Conservation (phyloP, 768 basidiomycete species). For the Inosperma sp. region DNA sequence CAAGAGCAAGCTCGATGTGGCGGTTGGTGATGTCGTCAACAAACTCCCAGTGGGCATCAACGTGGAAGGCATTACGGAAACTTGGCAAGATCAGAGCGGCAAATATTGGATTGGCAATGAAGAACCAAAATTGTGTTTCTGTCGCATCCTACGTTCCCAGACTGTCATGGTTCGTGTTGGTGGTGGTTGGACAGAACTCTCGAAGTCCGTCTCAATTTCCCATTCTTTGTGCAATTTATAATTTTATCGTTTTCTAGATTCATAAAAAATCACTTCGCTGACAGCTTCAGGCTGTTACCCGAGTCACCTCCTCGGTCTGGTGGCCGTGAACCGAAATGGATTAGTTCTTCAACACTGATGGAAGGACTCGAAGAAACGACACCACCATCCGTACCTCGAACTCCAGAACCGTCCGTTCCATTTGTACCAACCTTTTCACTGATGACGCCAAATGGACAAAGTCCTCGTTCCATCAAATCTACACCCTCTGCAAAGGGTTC, state of each 20-base stretch:
- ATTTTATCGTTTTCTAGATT: slow-evolving; percentile 47
- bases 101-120: slow-evolving; percentile 96
- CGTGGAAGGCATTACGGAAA: slow-evolving; percentile 73
- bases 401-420: slow-evolving; percentile 60
- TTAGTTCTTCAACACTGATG: slow-evolving; percentile 68
- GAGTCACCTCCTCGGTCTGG: slow-evolving; percentile 56
- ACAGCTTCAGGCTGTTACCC: slow-evolving; percentile 68
- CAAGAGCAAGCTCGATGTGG: slow-evolving; percentile 88
- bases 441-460: slow-evolving; percentile 50
- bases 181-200: slow-evolving; percentile 90
- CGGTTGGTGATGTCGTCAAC: slow-evolving; percentile 90
- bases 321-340: slow-evolving; percentile 72
- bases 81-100: slow-evolving; percentile 90
- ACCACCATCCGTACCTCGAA: slow-evolving; percentile 45
- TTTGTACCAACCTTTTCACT: slow-evolving; percentile 66
- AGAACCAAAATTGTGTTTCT: slow-evolving; percentile 87
- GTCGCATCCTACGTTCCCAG: slow-evolving; percentile 83
- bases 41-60: slow-evolving; percentile 81
- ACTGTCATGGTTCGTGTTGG: slow-evolving; percentile 97
- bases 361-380: slow-evolving; percentile 44
- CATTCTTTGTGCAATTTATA: slow-evolving; percentile 3
- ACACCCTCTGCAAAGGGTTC: slow-evolving; percentile 60
- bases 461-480: slow-evolving; percentile 47
- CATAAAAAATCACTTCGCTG: slow-evolving; percentile 81
- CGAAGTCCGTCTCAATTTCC: slow-evolving; percentile 54